Evolutionary conservation across 306 rosid species (phyloP).

Genomic region (Datisca glomerata): DNA sequence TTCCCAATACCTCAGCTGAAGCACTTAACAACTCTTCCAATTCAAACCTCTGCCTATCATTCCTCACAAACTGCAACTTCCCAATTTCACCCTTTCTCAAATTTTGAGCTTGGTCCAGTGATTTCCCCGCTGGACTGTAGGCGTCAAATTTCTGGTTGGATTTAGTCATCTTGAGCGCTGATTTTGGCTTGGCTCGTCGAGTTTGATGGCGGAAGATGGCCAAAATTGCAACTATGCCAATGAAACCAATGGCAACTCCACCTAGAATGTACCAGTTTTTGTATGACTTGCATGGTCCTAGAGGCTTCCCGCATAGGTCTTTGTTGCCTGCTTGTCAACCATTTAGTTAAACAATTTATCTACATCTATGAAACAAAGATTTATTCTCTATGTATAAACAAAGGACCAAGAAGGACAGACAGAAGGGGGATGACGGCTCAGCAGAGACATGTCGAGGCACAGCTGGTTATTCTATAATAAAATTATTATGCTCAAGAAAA

Average conservation of each 20-base stretch:
- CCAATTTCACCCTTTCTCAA: slow-evolving; percentile 23
- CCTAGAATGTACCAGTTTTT: slow-evolving; percentile 17
- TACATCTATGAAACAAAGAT: no score
- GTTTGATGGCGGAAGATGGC: slow-evolving; percentile 13
- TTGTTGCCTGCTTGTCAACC: slow-evolving; percentile 44
- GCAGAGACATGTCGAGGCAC: no score
- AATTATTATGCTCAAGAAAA: no score
- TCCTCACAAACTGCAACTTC: slow-evolving; percentile 24
- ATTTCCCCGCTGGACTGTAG: neutral
- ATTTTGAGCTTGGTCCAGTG: slow-evolving; percentile 17
- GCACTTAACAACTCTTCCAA: slow-evolving; percentile 62
- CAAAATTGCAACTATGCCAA: slow-evolving; percentile 13
- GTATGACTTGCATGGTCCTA: slow-evolving; percentile 32
- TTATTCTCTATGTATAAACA: no score
- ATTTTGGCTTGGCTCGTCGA: slow-evolving; percentile 1
- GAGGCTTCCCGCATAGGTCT: slow-evolving; percentile 59
- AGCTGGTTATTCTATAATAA: no score
- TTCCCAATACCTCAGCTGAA: slow-evolving; percentile 70
- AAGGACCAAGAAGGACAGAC: no score
- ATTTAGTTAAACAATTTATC: no score
- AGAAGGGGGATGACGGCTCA: no score
- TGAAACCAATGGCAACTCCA: slow-evolving; percentile 17
- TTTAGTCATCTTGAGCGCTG: neutral
- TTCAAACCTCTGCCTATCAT: slow-evolving; percentile 33
- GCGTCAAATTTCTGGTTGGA: neutral